Conservation (phyloP, 352 stramenopile genomes). For the Phytophthora sojae region DNA sequence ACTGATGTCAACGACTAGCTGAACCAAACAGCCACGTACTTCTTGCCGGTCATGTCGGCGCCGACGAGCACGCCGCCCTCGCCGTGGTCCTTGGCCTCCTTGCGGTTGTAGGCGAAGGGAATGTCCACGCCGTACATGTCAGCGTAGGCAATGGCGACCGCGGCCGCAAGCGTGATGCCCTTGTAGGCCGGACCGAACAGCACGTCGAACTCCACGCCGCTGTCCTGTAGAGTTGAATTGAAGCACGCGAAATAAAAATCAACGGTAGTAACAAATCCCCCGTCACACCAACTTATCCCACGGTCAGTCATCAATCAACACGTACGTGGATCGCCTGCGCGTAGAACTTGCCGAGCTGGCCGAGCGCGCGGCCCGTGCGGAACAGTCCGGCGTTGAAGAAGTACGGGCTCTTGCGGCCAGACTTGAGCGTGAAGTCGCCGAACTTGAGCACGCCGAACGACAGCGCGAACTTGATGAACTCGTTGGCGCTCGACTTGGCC, state of each 20-base stretch:
- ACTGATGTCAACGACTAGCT: neutral
- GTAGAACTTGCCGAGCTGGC: constrained; percentile 95
- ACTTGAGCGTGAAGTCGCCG: constrained; percentile 98
- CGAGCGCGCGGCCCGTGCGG: constrained; percentile 92
- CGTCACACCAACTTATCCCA: neutral
- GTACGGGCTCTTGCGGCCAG: constrained; percentile 97
- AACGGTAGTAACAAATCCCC: constrained; percentile 7
- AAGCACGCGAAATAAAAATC: constrained; percentile 19
- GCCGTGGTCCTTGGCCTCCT: constrained; percentile 99
- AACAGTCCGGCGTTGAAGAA: constrained; percentile 99
- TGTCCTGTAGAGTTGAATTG: constrained; percentile 54
- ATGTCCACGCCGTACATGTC: constrained; percentile 93
- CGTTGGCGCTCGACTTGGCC: constrained; percentile 69
- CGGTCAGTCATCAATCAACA: constrained; percentile 7
- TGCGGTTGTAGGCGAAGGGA: constrained; percentile 99
- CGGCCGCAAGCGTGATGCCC: constrained; percentile 97
- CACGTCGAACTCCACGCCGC: constrained; percentile 96
- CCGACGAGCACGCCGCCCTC: constrained; percentile 98
- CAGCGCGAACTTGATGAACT: constrained; percentile 98
- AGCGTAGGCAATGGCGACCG: constrained; percentile 94
- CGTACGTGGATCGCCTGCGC: constrained; percentile 92
- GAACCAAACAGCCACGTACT: constrained; percentile 45
- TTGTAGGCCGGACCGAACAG: constrained; percentile 99
- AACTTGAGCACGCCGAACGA: constrained; percentile 97
- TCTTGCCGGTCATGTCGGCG: constrained; percentile 94